A percentile compares a stretch with the other conserved stretches of the same genome.
Evolutionary conservation across 306 rosid genomes (phyloP).

Genomic region (Malus asiatica): DNA sequence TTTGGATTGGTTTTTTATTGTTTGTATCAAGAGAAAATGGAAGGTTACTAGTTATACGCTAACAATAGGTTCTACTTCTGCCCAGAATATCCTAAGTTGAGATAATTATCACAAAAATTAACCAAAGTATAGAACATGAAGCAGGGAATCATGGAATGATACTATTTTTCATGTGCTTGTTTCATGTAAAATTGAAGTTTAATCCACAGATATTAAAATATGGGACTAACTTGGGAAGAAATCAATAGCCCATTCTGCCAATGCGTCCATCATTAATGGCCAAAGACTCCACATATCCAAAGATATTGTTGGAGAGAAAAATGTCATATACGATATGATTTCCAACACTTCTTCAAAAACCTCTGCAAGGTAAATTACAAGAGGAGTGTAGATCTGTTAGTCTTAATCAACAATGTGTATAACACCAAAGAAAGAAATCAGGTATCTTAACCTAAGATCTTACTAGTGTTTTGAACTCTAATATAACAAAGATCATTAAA

Average conservation of each 20-base stretch:
- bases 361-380: slow-evolving; percentile 50
- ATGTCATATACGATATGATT: slow-evolving; percentile 91
- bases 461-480: background rate
- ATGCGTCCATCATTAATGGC: slow-evolving; percentile 94
- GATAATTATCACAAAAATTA: background rate
- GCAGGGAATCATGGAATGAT: background rate
- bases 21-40: background rate
- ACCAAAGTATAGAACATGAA: background rate
- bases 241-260: slow-evolving; percentile 91
- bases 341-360: slow-evolving; percentile 98
- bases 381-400: background rate
- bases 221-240: slow-evolving; percentile 69
- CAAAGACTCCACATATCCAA: slow-evolving; percentile 96
- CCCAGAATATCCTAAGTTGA: background rate
- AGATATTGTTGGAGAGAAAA: slow-evolving; percentile 88
- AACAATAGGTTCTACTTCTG: background rate
- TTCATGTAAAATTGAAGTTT: background rate
- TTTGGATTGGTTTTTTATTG: background rate
- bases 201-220: background rate
- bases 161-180: background rate
- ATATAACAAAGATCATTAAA: background rate
- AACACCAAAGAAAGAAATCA: background rate
- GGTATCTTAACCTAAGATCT: background rate
- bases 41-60: background rate
- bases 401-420: background rate